Evolutionary conservation across 2,329 filamentous ascomycete species (phyloP).

Genomic region (Ceratocystis destructans): DNA sequence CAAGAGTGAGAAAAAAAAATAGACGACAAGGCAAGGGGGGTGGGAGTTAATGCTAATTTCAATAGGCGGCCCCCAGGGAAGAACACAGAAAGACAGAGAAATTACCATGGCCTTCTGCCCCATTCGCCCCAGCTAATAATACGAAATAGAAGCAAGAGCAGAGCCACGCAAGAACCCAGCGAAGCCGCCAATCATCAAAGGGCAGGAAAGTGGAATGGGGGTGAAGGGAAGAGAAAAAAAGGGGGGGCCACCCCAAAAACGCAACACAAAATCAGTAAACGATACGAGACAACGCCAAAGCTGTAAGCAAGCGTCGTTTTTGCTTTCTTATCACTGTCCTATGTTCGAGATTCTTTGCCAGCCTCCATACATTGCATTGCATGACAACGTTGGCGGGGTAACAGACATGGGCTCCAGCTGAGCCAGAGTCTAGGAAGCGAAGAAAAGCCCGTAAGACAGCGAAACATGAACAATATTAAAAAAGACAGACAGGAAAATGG

Average conservation of each 20-base stretch:
- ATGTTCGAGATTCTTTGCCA: background rate
- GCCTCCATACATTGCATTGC: background rate
- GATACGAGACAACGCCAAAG: conserved; percentile 2
- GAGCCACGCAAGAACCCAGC: background rate
- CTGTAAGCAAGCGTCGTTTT: background rate
- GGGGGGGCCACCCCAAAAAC: background rate
- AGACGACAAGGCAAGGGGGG: background rate
- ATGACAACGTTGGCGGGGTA: conserved; percentile 1
- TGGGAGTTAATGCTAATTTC: no score
- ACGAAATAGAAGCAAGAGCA: background rate
- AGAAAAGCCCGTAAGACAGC: background rate
- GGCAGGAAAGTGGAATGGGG: background rate
- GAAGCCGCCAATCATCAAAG: background rate
- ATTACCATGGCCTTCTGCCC: background rate
- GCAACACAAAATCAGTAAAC: background rate
- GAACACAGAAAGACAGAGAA: background rate
- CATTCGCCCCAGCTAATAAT: background rate
- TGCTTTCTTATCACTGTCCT: background rate
- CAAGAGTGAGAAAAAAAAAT: background rate
- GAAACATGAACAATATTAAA: background rate
- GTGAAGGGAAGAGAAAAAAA: background rate
- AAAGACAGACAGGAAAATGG: background rate
- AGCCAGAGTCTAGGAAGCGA: background rate
- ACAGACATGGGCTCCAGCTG: conserved; percentile 5
- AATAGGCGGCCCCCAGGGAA: background rate